Base-by-base conservation (phyloP, 2,329 filamentous ascomycete genomes). In the Hymenoscyphus infarciens region DNA sequence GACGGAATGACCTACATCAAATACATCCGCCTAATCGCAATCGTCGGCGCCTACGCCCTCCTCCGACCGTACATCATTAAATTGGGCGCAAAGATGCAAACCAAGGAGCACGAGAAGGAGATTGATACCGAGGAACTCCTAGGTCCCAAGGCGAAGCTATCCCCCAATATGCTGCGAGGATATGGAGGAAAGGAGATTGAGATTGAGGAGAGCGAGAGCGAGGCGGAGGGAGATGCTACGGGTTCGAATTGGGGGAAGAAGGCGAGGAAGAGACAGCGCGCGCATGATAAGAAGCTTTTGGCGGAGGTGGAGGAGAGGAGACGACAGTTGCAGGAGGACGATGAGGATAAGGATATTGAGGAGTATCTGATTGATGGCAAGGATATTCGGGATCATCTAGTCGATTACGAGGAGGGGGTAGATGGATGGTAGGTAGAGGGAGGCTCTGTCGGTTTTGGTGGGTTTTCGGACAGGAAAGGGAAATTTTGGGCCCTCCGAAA, bases 1-100 rank as follows among this genome's bases (percentile, higher is more conserved):
- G 75, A 76, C 65, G 77, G 75, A 65, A 81, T 87, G 79, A 78
- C 80, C 1, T 70, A 74, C 11, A 76, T 84, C 68, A 77, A 81
- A 52, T 86, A 82, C 80, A 81, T 95, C 70, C 89, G 91, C 56
- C 81, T 95, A 63, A 76, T 91, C 68, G 81, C 86, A 68, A 83
- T 92, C 65, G 83, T 92, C 22, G 85, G 91, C 70, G 87, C 84
- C 61, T 96, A 94, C 78, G 73, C 87, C 67, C 82, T 95, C 59
- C 71, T 92, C 27, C 86, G 91, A 0, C 90, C 90, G 0, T 92
- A 91, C 74, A 75, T 93, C 59, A 81, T 93, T 71, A 88, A 88
- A 72, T 76, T 86, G 42, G 86, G 86, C 69, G 84, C 82, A 64
- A 85, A 83, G 70, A 76, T 82, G 66, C 86, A 90, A 72, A 83